These are phyloP conservation scores for Sporothrix brasiliensis DNA, from an alignment of 2,329 filamentous ascomycete genomes.

Conservation along the genomic window DNA sequence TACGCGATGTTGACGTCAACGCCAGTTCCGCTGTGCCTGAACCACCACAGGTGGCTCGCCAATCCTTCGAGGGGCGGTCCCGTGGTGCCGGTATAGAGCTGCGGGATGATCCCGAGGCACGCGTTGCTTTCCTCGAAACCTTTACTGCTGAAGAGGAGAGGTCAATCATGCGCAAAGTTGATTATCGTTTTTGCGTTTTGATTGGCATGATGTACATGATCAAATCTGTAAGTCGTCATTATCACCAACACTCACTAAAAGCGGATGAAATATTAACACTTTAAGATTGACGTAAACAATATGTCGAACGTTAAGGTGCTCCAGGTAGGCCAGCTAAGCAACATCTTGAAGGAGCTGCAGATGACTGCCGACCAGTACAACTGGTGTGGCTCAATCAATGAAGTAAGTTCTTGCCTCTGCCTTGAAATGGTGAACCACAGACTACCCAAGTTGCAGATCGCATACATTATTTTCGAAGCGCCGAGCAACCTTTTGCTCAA, in stretches of 20 bases:
- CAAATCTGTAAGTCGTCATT: conserved; percentile 45
- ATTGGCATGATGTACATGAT: conserved; percentile 49
- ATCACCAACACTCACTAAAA: conserved; percentile 47
- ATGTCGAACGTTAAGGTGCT: conserved; percentile 42
- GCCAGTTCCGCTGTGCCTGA: neutral
- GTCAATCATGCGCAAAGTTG: conserved; percentile 48
- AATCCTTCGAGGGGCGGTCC: conserved; percentile 19
- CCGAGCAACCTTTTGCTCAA: conserved; percentile 62
- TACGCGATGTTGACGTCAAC: conserved; percentile 2
- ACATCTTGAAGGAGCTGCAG: conserved; percentile 45
- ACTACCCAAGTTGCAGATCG: conserved; percentile 21
- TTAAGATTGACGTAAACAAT: conserved; percentile 23
- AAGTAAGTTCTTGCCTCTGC: conserved; percentile 39
- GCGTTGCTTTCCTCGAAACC: conserved; percentile 42
- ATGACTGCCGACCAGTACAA: conserved; percentile 49
- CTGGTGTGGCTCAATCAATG: conserved; percentile 47
- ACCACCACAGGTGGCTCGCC: neutral
- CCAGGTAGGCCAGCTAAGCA: conserved; percentile 46
- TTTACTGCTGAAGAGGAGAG: conserved; percentile 47
- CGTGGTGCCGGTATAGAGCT: conserved; percentile 21
- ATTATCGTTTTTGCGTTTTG: conserved; percentile 44
- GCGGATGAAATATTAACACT: conserved; percentile 40
- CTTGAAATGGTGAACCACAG: neutral
- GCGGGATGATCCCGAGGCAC: conserved; percentile 38
- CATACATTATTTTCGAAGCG: conserved; percentile 45